Evolutionary conservation across 176 grass and related monocot species (phyloP).

Genomic region (Dactylis glomerata): DNA sequence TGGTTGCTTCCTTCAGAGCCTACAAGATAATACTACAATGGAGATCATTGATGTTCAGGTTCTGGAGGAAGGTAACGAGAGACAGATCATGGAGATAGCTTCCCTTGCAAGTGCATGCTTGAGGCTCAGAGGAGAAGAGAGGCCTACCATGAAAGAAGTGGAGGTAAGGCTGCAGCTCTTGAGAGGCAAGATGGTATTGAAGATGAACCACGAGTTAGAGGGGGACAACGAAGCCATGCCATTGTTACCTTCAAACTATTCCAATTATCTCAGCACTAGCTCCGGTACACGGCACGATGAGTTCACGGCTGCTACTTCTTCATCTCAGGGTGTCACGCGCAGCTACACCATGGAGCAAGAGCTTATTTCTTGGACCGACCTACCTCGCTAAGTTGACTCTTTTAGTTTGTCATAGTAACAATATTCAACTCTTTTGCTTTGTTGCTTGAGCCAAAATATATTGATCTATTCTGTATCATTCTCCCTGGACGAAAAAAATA

Average conservation of each 20-base stretch:
- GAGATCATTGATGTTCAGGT: neutral
- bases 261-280: neutral
- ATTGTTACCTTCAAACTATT: neutral
- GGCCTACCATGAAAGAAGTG: slow-evolving; percentile 34
- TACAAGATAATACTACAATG: no score
- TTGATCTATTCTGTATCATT: neutral
- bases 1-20: neutral
- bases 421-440: neutral
- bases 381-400: neutral
- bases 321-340: neutral
- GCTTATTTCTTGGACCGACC: neutral
- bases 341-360: slow-evolving; percentile 1
- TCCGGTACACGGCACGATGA: neutral
- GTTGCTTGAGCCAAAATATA: neutral
- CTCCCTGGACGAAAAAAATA: neutral
- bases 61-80: slow-evolving; percentile 1
- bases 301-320: neutral
- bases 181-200: slow-evolving; percentile 5
- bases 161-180: slow-evolving; percentile 24
- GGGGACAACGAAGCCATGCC: neutral
- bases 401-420: neutral
- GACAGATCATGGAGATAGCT: slow-evolving; percentile 2
- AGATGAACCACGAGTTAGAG: neutral
- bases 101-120: slow-evolving; percentile 15
- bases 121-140: neutral